A percentile compares a stretch with the other conserved stretches of the same genome.
Conservation (phyloP, 768 basidiomycete species). For the Boletus vinaceobasis region DNA sequence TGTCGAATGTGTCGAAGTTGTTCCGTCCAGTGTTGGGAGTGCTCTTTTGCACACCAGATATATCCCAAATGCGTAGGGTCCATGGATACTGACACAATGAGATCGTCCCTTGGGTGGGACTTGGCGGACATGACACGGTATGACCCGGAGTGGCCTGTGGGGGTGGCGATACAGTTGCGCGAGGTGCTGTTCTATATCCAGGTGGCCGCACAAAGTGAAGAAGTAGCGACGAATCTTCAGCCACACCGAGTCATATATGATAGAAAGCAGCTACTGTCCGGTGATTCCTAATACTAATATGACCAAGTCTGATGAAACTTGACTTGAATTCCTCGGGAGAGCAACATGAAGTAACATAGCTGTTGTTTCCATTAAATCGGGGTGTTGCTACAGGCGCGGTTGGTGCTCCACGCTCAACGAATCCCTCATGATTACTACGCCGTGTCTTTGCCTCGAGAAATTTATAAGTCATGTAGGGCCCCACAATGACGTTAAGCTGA, state of each 20-base stretch:
- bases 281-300: too few species aligned
- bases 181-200: conserved; percentile 99
- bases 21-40: conserved; percentile 63
- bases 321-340: too few species aligned
- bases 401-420: too few species aligned
- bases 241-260: conserved; percentile 31
- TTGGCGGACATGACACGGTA: conserved; percentile 99
- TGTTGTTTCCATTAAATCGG: too few species aligned
- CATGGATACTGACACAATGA: conserved; percentile 97
- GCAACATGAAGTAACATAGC: too few species aligned
- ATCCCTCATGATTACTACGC: too few species aligned
- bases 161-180: conserved; percentile 94
- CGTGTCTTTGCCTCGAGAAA: too few species aligned
- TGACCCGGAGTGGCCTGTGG: conserved; percentile 98
- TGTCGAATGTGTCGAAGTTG: conserved; percentile 84
- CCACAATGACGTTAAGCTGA: neutral
- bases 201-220: conserved; percentile 88
- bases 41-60: conserved; percentile 93
- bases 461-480: too few species aligned
- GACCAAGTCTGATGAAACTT: too few species aligned
- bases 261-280: neutral
- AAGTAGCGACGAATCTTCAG: conserved; percentile 68
- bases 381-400: too few species aligned
- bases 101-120: conserved; percentile 98
- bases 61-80: conserved; percentile 99